Evolutionary conservation across 192 early-diverging fungal species (phyloP), one percentile per base, ranked within the genome.

Genomic region (Coemansia erecta): DNA sequence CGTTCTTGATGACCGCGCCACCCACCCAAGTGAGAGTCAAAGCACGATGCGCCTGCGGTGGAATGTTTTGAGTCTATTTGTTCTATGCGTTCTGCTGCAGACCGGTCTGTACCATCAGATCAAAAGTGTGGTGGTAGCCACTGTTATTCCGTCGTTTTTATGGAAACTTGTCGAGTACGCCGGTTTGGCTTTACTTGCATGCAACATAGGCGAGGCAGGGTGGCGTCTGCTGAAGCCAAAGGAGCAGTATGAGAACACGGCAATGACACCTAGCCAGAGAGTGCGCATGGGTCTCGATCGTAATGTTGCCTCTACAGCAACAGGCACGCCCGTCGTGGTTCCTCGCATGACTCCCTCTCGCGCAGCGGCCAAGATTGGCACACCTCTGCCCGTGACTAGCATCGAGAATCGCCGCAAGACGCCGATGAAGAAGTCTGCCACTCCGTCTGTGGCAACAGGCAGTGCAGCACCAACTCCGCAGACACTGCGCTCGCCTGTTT

Each of bases 191-290:
- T 12, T 73, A 8, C 55, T 77, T 15, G 53, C 45, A 22, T 82
- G 69, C 63, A 82, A 82, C 39, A 61, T 73, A 9, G 64, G 65
- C 42, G 80, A 82, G 56, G 67, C 74, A 0, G 56, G 63, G 28
- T 82, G 80, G 80, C 47, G 22, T 14, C 50, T 82, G 56, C 22
- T 82, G 15, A 66, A 73, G 53, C 72, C 72, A n/a, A 53, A 65
- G 26, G 53, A 56, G 22, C 61, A 71, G 35, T 72, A 81, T 41
- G 28, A 65, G 0, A 61, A 68, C 11, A 24, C 61, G 9, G 64
- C 68, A 4, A 68, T 81, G 68, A 75, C 68, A 14, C 58, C 72
- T 19, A 58, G 22, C 13, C 79, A 77, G 60, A 48, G 80, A 10
- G 31, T 66, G 59, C 63, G 71, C 45, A 56, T 73, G n/a, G 73